Conservation (phyloP, 2,329 filamentous ascomycete species). For the Exophiala alcalophila region DNA sequence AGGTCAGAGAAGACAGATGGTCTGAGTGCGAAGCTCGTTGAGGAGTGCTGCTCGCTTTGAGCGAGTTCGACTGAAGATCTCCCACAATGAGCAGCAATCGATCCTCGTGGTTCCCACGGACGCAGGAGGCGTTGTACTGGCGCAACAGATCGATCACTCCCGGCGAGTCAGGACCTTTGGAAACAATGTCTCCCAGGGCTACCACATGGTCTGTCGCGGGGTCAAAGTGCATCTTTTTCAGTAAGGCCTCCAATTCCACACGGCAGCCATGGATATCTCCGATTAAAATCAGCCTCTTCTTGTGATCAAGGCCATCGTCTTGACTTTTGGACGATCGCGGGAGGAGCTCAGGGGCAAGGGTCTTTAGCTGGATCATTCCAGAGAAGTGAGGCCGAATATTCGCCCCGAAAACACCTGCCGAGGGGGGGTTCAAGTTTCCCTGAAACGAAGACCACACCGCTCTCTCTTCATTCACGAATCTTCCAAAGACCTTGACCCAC, state of each 20-base stretch:
- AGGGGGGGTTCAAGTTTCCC: constrained; percentile 28
- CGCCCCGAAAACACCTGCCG: constrained; percentile 44
- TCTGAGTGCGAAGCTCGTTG: not conserved
- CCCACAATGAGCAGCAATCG: constrained; percentile 67
- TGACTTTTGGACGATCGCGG: constrained; percentile 36
- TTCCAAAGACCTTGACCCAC: constrained; percentile 20
- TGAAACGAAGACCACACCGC: constrained; percentile 34
- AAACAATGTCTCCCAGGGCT: constrained; percentile 73
- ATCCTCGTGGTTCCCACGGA: constrained; percentile 93
- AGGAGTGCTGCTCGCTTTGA: constrained; percentile 11
- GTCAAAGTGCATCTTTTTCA: constrained; percentile 65
- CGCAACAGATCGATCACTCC: constrained; percentile 76
- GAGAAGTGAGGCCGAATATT: constrained; percentile 50
- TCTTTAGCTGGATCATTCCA: constrained; percentile 50
- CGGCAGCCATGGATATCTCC: constrained; percentile 93
- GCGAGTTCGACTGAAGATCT: constrained; percentile 37
- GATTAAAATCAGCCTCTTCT: constrained; percentile 69
- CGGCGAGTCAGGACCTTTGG: constrained; percentile 79
- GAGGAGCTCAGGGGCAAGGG: constrained; percentile 48
- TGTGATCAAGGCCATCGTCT: constrained; percentile 33
- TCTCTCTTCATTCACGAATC: constrained; percentile 21
- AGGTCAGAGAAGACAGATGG: constrained; percentile 19
- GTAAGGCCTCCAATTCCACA: constrained; percentile 58
- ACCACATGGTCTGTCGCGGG: constrained; percentile 66
- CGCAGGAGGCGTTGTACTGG: constrained; percentile 69